Evolutionary conservation across 2,329 filamentous ascomycete species (phyloP).

Genomic region (Tricladium varicosporioides): DNA sequence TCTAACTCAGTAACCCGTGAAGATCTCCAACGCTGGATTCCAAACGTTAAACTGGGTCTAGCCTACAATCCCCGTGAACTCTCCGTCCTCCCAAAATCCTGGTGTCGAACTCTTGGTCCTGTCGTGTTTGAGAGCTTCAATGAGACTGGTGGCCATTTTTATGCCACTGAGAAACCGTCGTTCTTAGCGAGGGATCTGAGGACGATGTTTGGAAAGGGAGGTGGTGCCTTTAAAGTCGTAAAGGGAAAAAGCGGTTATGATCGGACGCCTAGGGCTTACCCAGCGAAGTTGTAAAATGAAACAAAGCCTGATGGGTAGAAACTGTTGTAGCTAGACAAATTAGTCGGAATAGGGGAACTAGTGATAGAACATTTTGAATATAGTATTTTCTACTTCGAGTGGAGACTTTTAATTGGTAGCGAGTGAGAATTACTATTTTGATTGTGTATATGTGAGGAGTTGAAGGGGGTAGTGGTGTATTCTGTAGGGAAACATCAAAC

Average conservation of each 20-base stretch:
- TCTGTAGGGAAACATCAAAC: no score
- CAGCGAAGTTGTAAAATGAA: no score
- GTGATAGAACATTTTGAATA: no score
- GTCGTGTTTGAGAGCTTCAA: slow-evolving; percentile 53
- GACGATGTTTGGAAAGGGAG: slow-evolving; percentile 55
- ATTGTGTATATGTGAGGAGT: no score
- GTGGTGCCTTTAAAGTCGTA: slow-evolving; percentile 40
- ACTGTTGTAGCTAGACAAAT: no score
- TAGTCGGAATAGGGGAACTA: no score
- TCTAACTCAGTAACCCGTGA: slow-evolving; percentile 25
- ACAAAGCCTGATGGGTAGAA: no score
- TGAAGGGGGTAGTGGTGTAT: no score
- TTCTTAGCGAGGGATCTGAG: slow-evolving; percentile 51
- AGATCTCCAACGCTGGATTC: slow-evolving; percentile 25
- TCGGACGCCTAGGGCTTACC: neutral
- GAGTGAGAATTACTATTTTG: no score
- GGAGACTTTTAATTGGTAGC: no score
- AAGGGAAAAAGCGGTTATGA: slow-evolving; percentile 31
- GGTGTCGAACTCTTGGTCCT: slow-evolving; percentile 56
- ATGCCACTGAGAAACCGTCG: slow-evolving; percentile 56
- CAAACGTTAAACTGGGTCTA: slow-evolving; percentile 44
- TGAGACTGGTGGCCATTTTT: slow-evolving; percentile 52
- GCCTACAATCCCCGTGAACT: slow-evolving; percentile 60
- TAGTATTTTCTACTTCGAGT: no score
- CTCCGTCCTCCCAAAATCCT: slow-evolving; percentile 50